Percentiles rank a stretch among this genome's conserved stretches.
These are phyloP conservation scores for Penicillium glabrum DNA, from an alignment of 2,329 filamentous ascomycete species.

Conservation along the genomic window DNA sequence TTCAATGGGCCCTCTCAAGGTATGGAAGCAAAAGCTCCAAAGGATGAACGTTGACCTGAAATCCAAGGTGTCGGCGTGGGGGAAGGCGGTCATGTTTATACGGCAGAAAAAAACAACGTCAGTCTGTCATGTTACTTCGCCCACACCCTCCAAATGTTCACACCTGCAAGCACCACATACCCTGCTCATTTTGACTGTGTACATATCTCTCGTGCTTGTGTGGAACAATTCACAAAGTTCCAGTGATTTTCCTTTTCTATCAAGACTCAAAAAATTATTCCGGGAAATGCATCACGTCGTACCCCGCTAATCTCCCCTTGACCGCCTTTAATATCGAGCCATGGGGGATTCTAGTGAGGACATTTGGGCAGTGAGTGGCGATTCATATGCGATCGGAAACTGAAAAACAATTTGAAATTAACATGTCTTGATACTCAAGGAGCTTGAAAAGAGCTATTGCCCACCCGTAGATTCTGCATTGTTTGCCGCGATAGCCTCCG, in stretches of 20 bases:
- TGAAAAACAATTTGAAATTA: neutral
- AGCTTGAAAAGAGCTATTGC: slow-evolving; percentile 67
- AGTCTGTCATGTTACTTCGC: neutral
- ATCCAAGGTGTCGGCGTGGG: neutral
- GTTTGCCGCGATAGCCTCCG: slow-evolving; percentile 71
- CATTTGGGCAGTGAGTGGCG: neutral
- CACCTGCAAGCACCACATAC: neutral
- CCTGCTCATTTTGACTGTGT: neutral
- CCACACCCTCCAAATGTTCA: neutral
- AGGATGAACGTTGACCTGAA: neutral
- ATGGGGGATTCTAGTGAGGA: neutral
- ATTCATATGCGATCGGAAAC: neutral
- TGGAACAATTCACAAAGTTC: neutral
- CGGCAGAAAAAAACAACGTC: neutral
- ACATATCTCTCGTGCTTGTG: neutral
- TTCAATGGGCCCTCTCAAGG: too few species aligned
- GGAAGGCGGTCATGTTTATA: neutral
- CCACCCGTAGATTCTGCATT: slow-evolving; percentile 74
- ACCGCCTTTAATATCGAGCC: neutral
- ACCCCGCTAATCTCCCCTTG: neutral
- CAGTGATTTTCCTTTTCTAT: neutral
- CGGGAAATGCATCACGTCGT: neutral
- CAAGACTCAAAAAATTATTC: neutral
- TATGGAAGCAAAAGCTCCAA: too few species aligned
- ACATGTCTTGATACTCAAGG: slow-evolving; percentile 21